Evolutionary conservation across 495 filamentous ascomycete genomes (phyloP), one percentile per base, ranked within the genome.

Genomic region (Tuber melanosporum): DNA sequence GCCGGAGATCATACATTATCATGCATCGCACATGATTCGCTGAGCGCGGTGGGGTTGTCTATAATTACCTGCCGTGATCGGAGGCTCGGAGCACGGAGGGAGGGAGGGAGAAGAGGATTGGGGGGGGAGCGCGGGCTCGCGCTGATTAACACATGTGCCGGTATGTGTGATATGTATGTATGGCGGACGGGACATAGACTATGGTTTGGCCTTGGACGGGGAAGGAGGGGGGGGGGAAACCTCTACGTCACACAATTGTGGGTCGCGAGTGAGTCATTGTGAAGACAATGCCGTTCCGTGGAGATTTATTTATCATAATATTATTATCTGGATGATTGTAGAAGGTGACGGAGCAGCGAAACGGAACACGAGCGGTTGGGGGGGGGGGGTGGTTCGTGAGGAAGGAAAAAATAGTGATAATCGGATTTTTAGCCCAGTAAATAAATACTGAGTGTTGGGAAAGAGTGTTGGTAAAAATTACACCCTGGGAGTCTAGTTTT

Each of bases 31-130:
- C 20, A 57, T 57, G 49, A 57, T 57, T 62, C 52, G n/a, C 52
- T 32, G 52, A 52, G 49, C 49, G 20, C 49, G 9, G 8, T 9
- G 6, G 46, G 20, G n/a, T 10, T 62, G 12, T n/a, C 52, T 62
- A 62, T 62, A 62, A 62, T 62, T 62, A 62, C 52, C 52, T 62
- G 52, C 52, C 52, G 52, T 62, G n/a, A 15, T 32, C 52, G 52
- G 52, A 62, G n/a, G 49, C 46, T 20, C 46, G 19, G 22, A 52
- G 49, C 20, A n/a, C 22, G 22, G 22, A 49, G 19, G 0, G 20
- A 8, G 4, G 7, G 49, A 3, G 9, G 9, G 3, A 22, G 39
- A 41, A 5, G 39, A 41, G 39, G 39, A 5, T 32, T 32, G 39
- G 39, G 39, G 52, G 10, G 52, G 0, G 12, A 3, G 52, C n/a